These are phyloP conservation scores for Rubia occidens DNA, from an alignment of 305 asterid genomes.

Conservation along the genomic window DNA sequence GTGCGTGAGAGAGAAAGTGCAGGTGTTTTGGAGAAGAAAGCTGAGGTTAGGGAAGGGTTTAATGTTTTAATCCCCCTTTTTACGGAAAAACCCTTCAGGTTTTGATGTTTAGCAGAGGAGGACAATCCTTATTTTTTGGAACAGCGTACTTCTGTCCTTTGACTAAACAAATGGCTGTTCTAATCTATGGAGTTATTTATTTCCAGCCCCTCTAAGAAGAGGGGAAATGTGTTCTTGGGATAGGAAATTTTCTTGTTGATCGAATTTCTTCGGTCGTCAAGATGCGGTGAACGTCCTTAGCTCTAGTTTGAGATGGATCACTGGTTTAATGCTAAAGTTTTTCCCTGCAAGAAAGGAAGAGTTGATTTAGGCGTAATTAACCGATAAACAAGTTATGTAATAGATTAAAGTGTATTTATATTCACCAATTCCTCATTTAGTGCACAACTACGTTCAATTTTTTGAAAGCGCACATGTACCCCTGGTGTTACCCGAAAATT, in stretches of 20 bases:
- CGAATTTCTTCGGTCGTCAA: neutral
- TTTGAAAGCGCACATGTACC: too few species aligned
- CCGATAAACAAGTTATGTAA: too few species aligned
- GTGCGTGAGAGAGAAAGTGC: neutral
- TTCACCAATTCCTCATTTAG: too few species aligned
- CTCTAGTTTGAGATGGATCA: too few species aligned
- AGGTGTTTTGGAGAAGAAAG: neutral
- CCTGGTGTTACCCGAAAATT: too few species aligned
- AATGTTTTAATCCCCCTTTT: neutral
- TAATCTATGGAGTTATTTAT: conserved; percentile 1
- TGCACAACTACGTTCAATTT: too few species aligned
- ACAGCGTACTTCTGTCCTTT: neutral
- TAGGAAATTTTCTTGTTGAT: neutral
- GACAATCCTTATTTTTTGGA: neutral
- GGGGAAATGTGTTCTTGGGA: neutral
- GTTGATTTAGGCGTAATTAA: too few species aligned
- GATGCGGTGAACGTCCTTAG: neutral
- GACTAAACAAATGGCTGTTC: neutral
- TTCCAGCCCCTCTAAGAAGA: neutral
- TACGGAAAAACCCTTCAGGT: neutral
- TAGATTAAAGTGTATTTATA: too few species aligned
- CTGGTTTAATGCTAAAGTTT: neutral
- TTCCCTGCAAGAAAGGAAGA: too few species aligned
- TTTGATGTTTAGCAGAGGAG: neutral
- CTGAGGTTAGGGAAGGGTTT: neutral